These are phyloP conservation scores for Scalesia atractyloides DNA, from an alignment of 129 eudicot genomes.

Conservation along the genomic window DNA sequence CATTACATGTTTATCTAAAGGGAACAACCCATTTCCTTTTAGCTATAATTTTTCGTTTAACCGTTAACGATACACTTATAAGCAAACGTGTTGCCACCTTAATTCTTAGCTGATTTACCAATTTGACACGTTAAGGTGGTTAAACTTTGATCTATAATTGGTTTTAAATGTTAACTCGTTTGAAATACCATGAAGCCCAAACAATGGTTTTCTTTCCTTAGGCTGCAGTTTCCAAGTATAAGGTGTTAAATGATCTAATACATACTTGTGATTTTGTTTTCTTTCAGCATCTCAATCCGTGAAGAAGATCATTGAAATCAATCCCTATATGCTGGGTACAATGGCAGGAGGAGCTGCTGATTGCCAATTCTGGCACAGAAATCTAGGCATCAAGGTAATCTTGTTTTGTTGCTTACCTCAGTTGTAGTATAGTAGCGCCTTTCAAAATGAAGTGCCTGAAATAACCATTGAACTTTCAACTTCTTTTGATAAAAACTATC, in stretches of 20 bases:
- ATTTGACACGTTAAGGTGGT: background rate
- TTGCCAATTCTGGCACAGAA: conserved; percentile 99
- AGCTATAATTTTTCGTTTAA: background rate
- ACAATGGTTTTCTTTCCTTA: background rate
- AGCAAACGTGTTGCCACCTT: background rate
- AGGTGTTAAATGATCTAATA: background rate
- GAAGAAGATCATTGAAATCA: conserved; percentile 96
- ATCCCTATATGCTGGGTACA: conserved; percentile 97
- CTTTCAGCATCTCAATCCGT: conserved; percentile 92
- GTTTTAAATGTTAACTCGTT: background rate
- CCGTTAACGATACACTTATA: background rate
- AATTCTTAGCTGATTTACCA: background rate
- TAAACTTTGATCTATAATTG: background rate
- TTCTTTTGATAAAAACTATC: background rate
- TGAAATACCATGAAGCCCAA: background rate
- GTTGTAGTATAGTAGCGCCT: background rate
- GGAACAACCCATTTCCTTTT: background rate
- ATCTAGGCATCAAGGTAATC: conserved; percentile 90
- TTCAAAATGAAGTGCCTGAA: background rate
- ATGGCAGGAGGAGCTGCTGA: conserved; percentile 99
- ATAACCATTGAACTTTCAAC: background rate
- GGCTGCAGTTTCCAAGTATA: background rate
- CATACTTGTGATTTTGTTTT: background rate
- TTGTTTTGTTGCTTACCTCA: conserved; percentile 11
- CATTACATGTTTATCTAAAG: background rate